A percentile compares a stretch with the other conserved stretches of the same genome.
These are phyloP conservation scores for Pulveroboletus sp. DNA, from an alignment of 1,284 basidiomycete species.

Conservation along the genomic window DNA sequence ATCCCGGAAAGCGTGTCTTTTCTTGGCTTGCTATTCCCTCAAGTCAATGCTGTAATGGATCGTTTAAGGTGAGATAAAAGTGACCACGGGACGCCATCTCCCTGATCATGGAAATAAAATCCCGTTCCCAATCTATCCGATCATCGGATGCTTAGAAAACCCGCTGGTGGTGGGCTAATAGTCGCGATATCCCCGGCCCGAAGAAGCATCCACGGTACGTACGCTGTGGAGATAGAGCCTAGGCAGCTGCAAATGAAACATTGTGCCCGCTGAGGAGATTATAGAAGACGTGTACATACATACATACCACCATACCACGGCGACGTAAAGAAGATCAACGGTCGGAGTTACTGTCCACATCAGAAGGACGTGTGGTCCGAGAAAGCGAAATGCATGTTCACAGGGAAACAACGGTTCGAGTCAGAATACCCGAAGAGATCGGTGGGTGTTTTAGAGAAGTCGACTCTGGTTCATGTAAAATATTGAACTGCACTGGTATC, in stretches of 20 bases:
- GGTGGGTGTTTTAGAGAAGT: slow-evolving; percentile 8
- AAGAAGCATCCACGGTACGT: slow-evolving; percentile 20
- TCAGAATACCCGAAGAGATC: slow-evolving; percentile 11
- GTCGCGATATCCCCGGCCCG: slow-evolving; percentile 12
- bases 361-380: neutral
- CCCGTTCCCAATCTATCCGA: slow-evolving; percentile 20
- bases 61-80: slow-evolving; percentile 26
- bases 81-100: slow-evolving; percentile 7
- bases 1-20: slow-evolving; percentile 13
- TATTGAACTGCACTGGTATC: neutral
- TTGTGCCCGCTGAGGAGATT: slow-evolving; percentile 4
- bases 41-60: slow-evolving; percentile 25
- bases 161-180: slow-evolving; percentile 13
- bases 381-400: slow-evolving; percentile 9
- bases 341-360: slow-evolving; percentile 8
- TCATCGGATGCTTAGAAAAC: slow-evolving; percentile 23
- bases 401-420: neutral
- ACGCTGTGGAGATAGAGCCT: slow-evolving; percentile 23
- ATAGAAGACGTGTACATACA: slow-evolving; percentile 14
- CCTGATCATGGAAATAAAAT: slow-evolving; percentile 22
- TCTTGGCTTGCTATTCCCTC: slow-evolving; percentile 2
- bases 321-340: slow-evolving; percentile 23
- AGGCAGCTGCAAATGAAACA: slow-evolving; percentile 9
- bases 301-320: slow-evolving; percentile 11
- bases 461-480: slow-evolving; percentile 5